Evolutionary conservation across 441 rosid species (phyloP), one percentile per base, ranked within the genome.

Genomic region (Gossypium gossypioides): DNA sequence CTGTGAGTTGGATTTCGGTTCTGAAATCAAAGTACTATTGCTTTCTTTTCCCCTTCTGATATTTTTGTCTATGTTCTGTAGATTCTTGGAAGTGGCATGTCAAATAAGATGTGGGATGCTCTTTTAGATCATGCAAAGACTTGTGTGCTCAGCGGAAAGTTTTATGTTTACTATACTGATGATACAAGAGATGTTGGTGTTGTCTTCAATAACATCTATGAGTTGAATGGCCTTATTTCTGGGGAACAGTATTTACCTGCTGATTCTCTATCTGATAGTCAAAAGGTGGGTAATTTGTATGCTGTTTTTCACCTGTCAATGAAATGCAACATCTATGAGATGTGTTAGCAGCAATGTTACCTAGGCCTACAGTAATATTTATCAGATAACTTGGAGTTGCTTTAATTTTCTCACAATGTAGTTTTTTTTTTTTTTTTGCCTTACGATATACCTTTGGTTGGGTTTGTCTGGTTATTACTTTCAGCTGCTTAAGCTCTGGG

Each of bases 81-180:
- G 99, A 90, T 89, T 86, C 96, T 96, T 70, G 99, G 99, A 60
- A 87, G 94, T 55, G 99, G 99, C 12, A 96, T 96, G 99, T 93
- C 99, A 74, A 96, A 91, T 86, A 93, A 86, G 87, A 96, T 96
- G 99, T 96, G 99, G 99, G 99, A 96, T 0, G 93, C 96, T 76
- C 89, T 93, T 69, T 72, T 88, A 73, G 98, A 96, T 68, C 99
- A 96, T 58, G 97, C 99, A 5, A 96, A 92, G 89, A 96, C 99
- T 19, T 96, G 98, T 78, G 91, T 81, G 72, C 85, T 88, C 21
- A 75, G 91, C 40, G 87, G 96, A 62, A 96, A 91, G 84, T 82
- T 88, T 73, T 93, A 93, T 77, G 82, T 96, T 71, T 93, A 89
- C 78, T 89, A 91, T 76, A 70, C 94, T 19, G 99, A 92, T 72